A percentile compares a stretch with the other conserved stretches of the same genome.
Evolutionary conservation across 768 basidiomycete genomes (phyloP).

Genomic region (Mycena capillaripes): DNA sequence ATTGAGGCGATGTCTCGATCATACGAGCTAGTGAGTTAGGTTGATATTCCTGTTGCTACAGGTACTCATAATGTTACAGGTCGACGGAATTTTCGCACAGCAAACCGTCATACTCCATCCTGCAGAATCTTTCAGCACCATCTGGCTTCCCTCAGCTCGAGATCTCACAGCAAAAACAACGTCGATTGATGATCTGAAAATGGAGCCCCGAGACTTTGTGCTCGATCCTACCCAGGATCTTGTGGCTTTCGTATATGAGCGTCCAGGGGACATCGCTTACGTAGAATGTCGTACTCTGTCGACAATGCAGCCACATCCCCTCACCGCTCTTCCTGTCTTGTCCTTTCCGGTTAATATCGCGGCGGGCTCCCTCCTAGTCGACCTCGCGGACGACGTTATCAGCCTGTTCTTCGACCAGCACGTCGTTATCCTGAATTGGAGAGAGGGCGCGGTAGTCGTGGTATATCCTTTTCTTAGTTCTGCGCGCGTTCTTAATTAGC

Average conservation of each 20-base stretch:
- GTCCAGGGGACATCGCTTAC: neutral
- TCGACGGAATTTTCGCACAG: slow-evolving; percentile 16
- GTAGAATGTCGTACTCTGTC: slow-evolving; percentile 1
- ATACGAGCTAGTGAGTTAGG: slow-evolving; percentile 29
- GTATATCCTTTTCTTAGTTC: neutral
- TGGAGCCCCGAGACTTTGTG: slow-evolving; percentile 1
- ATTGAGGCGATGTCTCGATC: slow-evolving; percentile 5
- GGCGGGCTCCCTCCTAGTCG: neutral
- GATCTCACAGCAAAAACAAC: neutral
- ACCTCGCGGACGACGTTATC: slow-evolving; percentile 18
- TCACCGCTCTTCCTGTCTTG: neutral
- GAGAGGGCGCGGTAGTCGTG: neutral
- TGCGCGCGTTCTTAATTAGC: neutral
- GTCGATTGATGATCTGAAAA: neutral
- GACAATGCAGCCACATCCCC: slow-evolving; percentile 10
- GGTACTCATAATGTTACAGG: neutral
- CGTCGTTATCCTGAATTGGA: slow-evolving; percentile 12
- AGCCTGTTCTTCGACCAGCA: neutral
- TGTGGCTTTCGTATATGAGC: neutral
- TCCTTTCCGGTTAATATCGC: neutral
- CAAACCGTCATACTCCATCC: neutral
- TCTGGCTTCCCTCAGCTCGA: slow-evolving; percentile 3
- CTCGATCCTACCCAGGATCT: slow-evolving; percentile 27
- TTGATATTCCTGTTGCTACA: too few relatives aligned
- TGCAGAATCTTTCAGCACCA: neutral